Evolutionary conservation across 306 rosid species (phyloP).

Genomic region (Vigna nakashimae): DNA sequence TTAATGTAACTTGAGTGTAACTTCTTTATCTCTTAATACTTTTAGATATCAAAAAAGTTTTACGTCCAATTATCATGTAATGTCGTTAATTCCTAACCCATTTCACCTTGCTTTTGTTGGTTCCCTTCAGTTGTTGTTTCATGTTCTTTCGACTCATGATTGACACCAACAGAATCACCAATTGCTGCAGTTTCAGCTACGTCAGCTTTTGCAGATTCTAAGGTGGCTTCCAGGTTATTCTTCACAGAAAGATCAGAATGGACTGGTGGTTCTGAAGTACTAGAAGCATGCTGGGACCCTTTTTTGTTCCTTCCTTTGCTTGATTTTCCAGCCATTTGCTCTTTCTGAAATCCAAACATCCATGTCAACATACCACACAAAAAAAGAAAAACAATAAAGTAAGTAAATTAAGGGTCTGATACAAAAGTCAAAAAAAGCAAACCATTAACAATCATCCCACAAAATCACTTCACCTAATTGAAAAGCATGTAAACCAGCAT

Average conservation of each 20-base stretch:
- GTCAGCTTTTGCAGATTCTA: constrained; percentile 51
- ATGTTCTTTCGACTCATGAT: constrained; percentile 54
- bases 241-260: constrained; percentile 51
- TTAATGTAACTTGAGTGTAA: not conserved
- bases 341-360: constrained; percentile 42
- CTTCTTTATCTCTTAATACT: not conserved
- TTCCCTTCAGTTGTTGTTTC: constrained; percentile 52
- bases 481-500: constrained; percentile 6
- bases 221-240: constrained; percentile 35
- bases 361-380: constrained; percentile 10
- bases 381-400: not conserved
- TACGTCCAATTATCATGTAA: not conserved
- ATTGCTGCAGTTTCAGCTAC: constrained; percentile 51
- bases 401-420: not conserved
- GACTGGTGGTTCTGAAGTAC: constrained; percentile 47
- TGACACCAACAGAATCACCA: constrained; percentile 48
- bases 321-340: constrained; percentile 89
- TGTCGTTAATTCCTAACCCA: not conserved
- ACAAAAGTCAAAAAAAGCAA: not conserved
- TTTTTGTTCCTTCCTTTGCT: constrained; percentile 72
- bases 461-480: constrained; percentile 7
- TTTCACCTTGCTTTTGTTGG: constrained; percentile 83
- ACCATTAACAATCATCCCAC: not conserved
- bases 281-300: constrained; percentile 51
- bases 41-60: not conserved